Percentiles rank a stretch among this genome's conserved stretches.
Conservation (phyloP, 129 eudicot genomes). For the Flaveria linearis region DNA sequence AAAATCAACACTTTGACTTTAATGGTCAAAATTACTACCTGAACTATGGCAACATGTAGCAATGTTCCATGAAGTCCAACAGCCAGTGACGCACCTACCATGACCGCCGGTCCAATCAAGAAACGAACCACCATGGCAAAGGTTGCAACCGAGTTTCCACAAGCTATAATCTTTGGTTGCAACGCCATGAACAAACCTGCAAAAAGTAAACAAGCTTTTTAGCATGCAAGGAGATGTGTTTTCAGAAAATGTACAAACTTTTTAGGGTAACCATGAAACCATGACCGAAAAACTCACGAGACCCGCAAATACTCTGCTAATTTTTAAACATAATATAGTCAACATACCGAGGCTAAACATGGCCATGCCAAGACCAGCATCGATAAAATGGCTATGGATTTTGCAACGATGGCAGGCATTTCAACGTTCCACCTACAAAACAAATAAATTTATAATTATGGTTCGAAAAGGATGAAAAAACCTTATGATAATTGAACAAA, state of each 20-base stretch:
- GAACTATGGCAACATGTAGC: constrained; percentile 84
- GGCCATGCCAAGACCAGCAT: constrained; percentile 98
- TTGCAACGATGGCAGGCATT: constrained; percentile 83
- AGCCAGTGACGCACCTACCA: constrained; percentile 80
- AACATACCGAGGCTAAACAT: constrained; percentile 92
- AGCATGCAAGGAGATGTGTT: too few species aligned
- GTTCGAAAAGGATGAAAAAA: background rate
- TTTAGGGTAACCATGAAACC: background rate
- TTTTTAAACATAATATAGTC: background rate
- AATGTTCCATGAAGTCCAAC: constrained; percentile 74
- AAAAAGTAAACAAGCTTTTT: background rate
- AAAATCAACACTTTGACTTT: constrained; percentile 21
- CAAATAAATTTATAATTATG: background rate
- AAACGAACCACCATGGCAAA: constrained; percentile 75
- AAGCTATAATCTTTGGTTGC: constrained; percentile 87
- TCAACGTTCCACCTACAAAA: constrained; percentile 58
- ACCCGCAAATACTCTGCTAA: background rate
- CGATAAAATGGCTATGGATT: constrained; percentile 64
- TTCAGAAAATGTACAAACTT: background rate
- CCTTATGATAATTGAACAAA: background rate
- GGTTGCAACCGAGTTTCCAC: constrained; percentile 82
- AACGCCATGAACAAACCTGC: constrained; percentile 91
- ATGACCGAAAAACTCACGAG: background rate
- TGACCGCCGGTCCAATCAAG: constrained; percentile 81
- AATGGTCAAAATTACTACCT: constrained; percentile 45